Evolutionary conservation across 2,329 filamentous ascomycete species (phyloP), one percentile per base, ranked within the genome.

Genomic region (Pestalotiopsis sp.): DNA sequence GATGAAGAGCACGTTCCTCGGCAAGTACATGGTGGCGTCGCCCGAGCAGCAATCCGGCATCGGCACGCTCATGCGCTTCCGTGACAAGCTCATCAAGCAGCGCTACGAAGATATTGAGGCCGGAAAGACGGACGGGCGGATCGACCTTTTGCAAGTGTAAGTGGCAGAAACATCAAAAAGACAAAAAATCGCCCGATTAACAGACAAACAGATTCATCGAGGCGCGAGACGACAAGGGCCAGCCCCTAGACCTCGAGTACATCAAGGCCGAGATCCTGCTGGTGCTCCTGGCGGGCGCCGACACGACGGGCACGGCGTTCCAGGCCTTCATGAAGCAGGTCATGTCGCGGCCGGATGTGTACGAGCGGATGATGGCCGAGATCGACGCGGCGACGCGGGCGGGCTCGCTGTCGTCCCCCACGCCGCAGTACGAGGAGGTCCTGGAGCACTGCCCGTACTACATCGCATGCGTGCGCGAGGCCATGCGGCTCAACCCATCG

Each of bases 21-120:
- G 80, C 13, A 84, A 86, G 69, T 87, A 85, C 71, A 78, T 88
- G 2, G 84, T 88, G 11, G 85, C 86, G 9, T 84, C 77, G 45
- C 86, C 87, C 0, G 82, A 87, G 61, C 82, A 89, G 41, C 76
- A 86, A 52, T 84, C 81, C 13, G 87, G 86, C 0, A 87, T 89
- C 41, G 87, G 87, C 1, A 83, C 82, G 1, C 73, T 89, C 67
- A 89, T 89, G 86, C 80, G 85, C 9, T 89, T 88, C 75, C 84
- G 87, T 3, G 87, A 90, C 71, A 80, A 81, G 31, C 79, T 89
- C 2, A 82, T 89, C 67, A 73, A 77, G 25, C 77, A 87, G 70
- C 81, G 87, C 0, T 76, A 83, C 27, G 75, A 80, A 31, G 84
- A 87, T 65, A 80, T 88, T 23, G 79, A 83, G 64, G 74, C 78